Percentiles rank a stretch among this genome's conserved stretches.
phyloP scores from a whole-genome alignment of 2,329 filamentous ascomycete species.

The Gliomastix tumulicola region DNA sequence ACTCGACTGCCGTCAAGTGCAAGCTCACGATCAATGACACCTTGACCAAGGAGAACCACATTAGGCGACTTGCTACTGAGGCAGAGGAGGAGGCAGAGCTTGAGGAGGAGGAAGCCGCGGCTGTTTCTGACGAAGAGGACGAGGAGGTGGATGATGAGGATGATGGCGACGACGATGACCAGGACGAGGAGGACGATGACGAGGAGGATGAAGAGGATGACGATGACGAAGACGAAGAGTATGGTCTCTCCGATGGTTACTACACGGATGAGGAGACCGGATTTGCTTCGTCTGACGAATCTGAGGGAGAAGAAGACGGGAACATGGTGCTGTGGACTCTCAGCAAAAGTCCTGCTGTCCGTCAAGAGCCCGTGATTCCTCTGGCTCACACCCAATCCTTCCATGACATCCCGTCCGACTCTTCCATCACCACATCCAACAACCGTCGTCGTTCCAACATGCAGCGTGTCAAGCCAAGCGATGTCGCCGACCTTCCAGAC shows the following conservation, averaged over 20 bases:
- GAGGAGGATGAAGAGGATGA: constrained; percentile 47
- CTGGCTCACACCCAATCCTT: not conserved
- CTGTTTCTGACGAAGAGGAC: constrained; percentile 36
- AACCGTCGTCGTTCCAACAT: constrained; percentile 20
- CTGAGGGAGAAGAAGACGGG: constrained; percentile 61
- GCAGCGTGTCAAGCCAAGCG: constrained; percentile 17
- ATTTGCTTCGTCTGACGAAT: constrained; percentile 60
- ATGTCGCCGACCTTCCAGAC: constrained; percentile 75
- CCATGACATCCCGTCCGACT: constrained; percentile 44
- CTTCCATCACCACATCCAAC: constrained; percentile 41
- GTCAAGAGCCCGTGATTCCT: constrained; percentile 23
- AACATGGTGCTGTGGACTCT: constrained; percentile 48
- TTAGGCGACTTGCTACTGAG: constrained; percentile 79
- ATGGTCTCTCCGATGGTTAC: constrained; percentile 60
- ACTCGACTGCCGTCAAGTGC: constrained; percentile 52
- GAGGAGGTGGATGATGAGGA: constrained; percentile 41
- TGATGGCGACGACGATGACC: constrained; percentile 41
- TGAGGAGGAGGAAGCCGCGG: constrained; percentile 39
- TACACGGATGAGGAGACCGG: constrained; percentile 67
- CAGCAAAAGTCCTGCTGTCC: constrained; percentile 28
- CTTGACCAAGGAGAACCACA: constrained; percentile 79
- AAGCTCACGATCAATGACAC: constrained; percentile 88
- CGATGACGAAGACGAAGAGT: constrained; percentile 44
- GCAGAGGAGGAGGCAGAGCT: constrained; percentile 81
- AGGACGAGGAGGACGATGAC: constrained; percentile 42